Evolutionary conservation across 2,329 filamentous ascomycete species (phyloP), one percentile per base, ranked within the genome.

Genomic region (Apiospora pterosperma): DNA sequence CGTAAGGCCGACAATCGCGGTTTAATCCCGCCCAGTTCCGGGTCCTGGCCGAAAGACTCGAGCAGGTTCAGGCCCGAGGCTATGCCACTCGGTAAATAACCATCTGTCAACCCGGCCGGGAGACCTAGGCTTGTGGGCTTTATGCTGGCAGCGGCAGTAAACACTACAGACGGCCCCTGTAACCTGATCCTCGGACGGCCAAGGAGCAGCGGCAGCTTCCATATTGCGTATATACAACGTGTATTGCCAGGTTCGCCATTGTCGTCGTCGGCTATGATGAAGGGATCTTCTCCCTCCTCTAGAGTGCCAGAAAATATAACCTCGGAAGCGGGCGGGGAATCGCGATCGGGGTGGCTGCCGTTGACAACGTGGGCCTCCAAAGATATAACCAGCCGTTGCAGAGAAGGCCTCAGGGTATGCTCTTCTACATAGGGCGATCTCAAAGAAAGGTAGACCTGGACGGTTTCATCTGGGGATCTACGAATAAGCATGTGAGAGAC

Each of bases 1-100:
- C 91, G 84, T 66, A 91, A 81, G 5, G 92, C 90, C 11, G 91
- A 93, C 2, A 96, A 81, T 36, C 86, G 85, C 59, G 92, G 90
- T 69, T 84, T 83, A 31, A 87, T 79, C 39, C 88, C 87, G 19
- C 79, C 80, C 21, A 93, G 80, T 31, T 83, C 84, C 25, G 88
- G 85, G 72, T 93, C 91, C 67, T 81, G 82, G 62, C 84, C 83
- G 66, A 95, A 91, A 3, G 92, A 85, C 72, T 92, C 89, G 16
- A 96, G 85, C n/a, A 95, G 81, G 74, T 95, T 96, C 67, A 92
- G 81, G 1, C 90, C 89, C 7, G 89, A 85, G 0, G 92, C 88
- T 31, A 89, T 78, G 64, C 88, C 86, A 72, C 89, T 92, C 39
- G 86, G 85, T 36, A 95, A 82, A 72, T 92, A 93, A 62, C 90